Evolutionary conservation across 2,329 filamentous ascomycete genomes (phyloP).

Genomic region (Sporothrix pseudoabietina): DNA sequence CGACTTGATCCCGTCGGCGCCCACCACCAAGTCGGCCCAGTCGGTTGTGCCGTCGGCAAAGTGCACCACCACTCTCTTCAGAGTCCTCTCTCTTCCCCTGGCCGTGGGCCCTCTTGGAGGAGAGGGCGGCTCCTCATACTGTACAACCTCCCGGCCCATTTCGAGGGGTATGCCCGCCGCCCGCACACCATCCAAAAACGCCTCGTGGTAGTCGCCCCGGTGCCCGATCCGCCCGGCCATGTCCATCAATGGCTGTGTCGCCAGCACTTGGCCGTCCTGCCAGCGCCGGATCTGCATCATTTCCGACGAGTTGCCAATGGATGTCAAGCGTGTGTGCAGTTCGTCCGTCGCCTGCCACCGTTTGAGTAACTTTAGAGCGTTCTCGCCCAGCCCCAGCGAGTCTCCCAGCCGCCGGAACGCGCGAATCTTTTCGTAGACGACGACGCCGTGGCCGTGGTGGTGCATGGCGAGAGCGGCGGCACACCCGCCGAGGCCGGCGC

Average conservation of each 20-base stretch:
- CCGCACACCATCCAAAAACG: constrained; percentile 45
- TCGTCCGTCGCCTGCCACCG: constrained; percentile 47
- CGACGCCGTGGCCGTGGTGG: constrained; percentile 49
- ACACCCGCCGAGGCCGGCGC: constrained; percentile 53
- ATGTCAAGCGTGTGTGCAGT: constrained; percentile 44
- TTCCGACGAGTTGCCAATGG: constrained; percentile 51
- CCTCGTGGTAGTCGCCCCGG: constrained; percentile 49
- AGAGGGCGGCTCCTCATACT: constrained; percentile 42
- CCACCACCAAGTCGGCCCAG: constrained; percentile 53
- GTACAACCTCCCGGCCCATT: constrained; percentile 46
- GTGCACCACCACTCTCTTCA: constrained; percentile 38
- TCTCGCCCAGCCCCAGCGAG: constrained; percentile 51
- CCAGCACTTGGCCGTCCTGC: constrained; percentile 51
- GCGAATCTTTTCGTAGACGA: constrained; percentile 49
- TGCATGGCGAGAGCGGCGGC: constrained; percentile 52
- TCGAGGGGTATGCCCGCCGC: constrained; percentile 46
- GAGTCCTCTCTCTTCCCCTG: constrained; percentile 31
- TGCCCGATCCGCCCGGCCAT: constrained; percentile 53
- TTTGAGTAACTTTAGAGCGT: constrained; percentile 49
- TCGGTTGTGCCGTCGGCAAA: constrained; percentile 45
- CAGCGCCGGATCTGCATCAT: constrained; percentile 53
- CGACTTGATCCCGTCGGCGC: constrained; percentile 56
- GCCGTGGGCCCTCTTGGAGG: background rate
- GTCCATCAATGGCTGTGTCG: constrained; percentile 53
- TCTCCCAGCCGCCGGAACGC: constrained; percentile 50